A percentile compares a stretch with the other conserved stretches of the same genome.
Conservation (phyloP, 208 protist genomes). For the Entamoeba invadens region DNA sequence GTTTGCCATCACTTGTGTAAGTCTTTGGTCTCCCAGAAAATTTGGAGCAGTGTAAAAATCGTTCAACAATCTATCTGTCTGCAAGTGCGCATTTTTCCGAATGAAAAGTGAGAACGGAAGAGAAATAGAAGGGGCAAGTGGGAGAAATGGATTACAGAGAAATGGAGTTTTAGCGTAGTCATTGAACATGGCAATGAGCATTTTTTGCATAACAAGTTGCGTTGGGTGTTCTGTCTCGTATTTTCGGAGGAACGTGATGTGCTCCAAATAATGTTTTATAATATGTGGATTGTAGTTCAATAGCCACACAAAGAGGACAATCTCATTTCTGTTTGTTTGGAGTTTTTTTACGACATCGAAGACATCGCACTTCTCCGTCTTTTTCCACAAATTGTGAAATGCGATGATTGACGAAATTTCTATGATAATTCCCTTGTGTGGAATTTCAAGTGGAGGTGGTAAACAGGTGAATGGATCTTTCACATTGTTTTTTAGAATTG, state of each 20-base stretch:
- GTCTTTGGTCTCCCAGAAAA: neutral
- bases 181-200: neutral
- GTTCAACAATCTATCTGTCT: neutral
- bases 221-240: neutral
- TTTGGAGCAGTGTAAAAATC: too few relatives aligned
- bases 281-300: neutral
- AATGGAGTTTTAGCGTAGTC: neutral
- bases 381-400: neutral
- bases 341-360: neutral
- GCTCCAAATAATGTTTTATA: neutral
- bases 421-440: neutral
- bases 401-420: neutral
- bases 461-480: neutral
- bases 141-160: neutral
- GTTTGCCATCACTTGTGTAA: neutral
- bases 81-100: neutral
- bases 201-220: neutral
- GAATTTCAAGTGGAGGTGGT: neutral
- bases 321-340: neutral
- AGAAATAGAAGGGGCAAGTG: neutral
- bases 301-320: neutral
- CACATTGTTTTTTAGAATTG: neutral
- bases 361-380: neutral
- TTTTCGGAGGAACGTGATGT: neutral
- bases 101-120: neutral